These are phyloP conservation scores for Boletellus deceptivus DNA, from an alignment of 1,284 basidiomycete species.

Conservation along the genomic window DNA sequence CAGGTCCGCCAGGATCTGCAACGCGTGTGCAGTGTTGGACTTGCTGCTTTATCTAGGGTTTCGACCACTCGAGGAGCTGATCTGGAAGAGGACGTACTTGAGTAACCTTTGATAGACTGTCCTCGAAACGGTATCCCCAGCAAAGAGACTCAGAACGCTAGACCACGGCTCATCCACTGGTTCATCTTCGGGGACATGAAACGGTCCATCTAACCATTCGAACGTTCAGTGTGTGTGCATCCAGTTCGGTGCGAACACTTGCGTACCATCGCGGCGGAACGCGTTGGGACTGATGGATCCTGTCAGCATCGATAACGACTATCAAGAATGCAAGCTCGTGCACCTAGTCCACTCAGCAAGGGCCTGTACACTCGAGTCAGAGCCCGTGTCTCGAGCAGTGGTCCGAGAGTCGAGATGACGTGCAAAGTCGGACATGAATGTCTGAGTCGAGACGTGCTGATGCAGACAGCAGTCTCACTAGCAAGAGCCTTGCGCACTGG, in stretches of 20 bases:
- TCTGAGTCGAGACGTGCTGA: not conserved
- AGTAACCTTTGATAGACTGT: constrained; percentile 15
- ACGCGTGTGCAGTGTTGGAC: constrained; percentile 2
- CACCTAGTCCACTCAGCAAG: constrained; percentile 30
- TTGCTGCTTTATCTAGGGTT: constrained; percentile 14
- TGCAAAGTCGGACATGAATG: constrained; percentile 18
- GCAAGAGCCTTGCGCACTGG: not conserved
- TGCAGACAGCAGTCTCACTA: not conserved
- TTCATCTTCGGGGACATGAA: constrained; percentile 14
- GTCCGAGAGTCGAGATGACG: constrained; percentile 25
- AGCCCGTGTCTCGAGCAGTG: constrained; percentile 9
- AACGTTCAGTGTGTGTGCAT: constrained; percentile 7
- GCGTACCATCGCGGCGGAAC: constrained; percentile 18
- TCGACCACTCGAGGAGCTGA: not conserved
- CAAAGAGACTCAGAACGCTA: constrained; percentile 34
- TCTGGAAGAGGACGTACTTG: constrained; percentile 15
- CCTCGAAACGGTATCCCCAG: not conserved
- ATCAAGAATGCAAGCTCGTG: constrained; percentile 4
- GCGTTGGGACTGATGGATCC: constrained; percentile 17
- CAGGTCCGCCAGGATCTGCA: constrained; percentile 20
- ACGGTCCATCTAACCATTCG: constrained; percentile 14
- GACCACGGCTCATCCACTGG: constrained; percentile 15
- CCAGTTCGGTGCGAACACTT: not conserved
- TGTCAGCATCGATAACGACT: constrained; percentile 15
- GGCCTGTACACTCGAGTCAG: constrained; percentile 15